These are phyloP conservation scores for Xylariaceae sp. DNA, from an alignment of 2,329 filamentous ascomycete species.

Conservation along the genomic window DNA sequence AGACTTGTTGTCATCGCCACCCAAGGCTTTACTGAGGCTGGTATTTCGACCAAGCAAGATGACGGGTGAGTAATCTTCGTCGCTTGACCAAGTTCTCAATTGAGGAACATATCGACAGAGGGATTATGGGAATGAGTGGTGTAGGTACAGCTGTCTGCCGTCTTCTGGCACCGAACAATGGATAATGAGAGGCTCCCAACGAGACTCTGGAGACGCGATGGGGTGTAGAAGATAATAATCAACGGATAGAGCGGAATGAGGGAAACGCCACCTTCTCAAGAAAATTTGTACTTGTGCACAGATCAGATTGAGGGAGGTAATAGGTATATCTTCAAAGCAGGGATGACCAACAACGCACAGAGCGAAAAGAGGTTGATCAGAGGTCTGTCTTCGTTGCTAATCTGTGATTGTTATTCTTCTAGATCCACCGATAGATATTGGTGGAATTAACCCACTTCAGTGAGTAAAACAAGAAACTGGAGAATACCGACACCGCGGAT, in stretches of 20 bases:
- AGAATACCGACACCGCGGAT: too few relatives aligned
- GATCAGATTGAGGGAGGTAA: neutral
- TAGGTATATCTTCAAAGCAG: neutral
- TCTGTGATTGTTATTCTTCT: too few relatives aligned
- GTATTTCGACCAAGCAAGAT: neutral
- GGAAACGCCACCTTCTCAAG: neutral
- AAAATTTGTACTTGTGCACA: neutral
- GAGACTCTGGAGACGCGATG: neutral
- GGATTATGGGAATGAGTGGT: neutral
- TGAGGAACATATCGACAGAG: neutral
- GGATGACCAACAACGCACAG: neutral
- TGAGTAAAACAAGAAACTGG: too few relatives aligned
- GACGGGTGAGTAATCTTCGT: neutral
- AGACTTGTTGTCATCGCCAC: neutral
- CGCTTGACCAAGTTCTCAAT: neutral
- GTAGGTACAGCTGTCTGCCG: neutral
- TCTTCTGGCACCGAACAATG: neutral
- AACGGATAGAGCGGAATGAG: neutral
- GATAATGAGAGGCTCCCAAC: neutral
- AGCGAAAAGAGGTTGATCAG: neutral
- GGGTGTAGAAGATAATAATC: neutral
- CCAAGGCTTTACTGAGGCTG: neutral
- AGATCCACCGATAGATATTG: too few relatives aligned
- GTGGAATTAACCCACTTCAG: too few relatives aligned
- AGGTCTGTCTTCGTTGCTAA: neutral